Base-by-base conservation (phyloP, 2,329 filamentous ascomycete species). In the Fusarium sambucinum region DNA sequence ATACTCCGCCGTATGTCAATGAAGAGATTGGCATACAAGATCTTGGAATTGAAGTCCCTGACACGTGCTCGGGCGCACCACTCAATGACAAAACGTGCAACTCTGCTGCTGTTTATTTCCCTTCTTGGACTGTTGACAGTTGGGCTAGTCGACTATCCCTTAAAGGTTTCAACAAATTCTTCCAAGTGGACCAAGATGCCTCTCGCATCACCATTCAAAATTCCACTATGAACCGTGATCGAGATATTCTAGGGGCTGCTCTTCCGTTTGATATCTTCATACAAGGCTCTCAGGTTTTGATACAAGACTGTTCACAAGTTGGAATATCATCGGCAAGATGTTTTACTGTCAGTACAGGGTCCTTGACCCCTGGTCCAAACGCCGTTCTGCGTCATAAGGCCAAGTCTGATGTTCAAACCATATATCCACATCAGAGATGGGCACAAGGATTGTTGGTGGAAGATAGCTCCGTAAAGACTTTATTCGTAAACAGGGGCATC, bases 371-470 rank as follows among this genome's bases (percentile, higher is more conserved):
- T 3, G 71, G 71, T 0, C 71, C 71, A 0, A 73, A 73, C 11
- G 68, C 56, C 11, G 65, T 73, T 2, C 27, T 64, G 6, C 61
- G 71, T 1, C 69, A 73, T 27, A 45, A 38, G 2, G 62, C 67
- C 1, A 27, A 27, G n/a, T 72, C 69, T 1, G 32, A 52, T 5
- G 25, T 52, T 4, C 71, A 73, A 11, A 45, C 55, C 1, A 56
- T 73, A n/a, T 72, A 72, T n/a, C 71, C 71, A 0, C 71, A 73
- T 33, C 46, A 69, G 13, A 51, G 71, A 29, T 73, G 71, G 71
- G 64, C 71, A 0, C 62, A 73, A 14, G 71, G 71, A 1, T 16
- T 73, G 9, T 40, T 73, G 0, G 71, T 73, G 3, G 71, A 73
- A 10, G 38, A 62, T 3, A 69, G 67, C 0, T 53, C 55, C 0